These are phyloP conservation scores for Hypoxylon trugodes DNA, from an alignment of 495 filamentous ascomycete species.

Conservation along the genomic window DNA sequence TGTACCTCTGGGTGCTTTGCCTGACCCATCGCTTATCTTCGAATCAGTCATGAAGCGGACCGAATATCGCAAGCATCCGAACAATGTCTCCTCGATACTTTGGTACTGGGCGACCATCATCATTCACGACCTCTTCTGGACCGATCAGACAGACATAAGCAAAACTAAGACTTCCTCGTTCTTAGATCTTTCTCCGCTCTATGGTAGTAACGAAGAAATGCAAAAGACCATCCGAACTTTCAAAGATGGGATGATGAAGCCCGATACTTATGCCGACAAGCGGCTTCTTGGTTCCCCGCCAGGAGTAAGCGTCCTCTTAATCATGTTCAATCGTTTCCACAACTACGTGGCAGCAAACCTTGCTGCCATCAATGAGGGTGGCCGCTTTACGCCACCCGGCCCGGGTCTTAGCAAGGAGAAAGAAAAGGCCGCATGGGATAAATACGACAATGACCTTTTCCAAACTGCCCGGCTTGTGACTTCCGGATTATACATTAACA, in stretches of 20 bases:
- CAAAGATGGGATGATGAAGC: slow-evolving; percentile 83
- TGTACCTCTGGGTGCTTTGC: slow-evolving; percentile 69
- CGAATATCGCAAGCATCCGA: slow-evolving; percentile 60
- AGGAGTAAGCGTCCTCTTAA: slow-evolving; percentile 77
- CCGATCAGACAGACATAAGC: slow-evolving; percentile 51
- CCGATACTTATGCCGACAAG: slow-evolving; percentile 81
- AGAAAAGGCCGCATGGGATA: slow-evolving; percentile 63
- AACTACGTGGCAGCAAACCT: slow-evolving; percentile 77
- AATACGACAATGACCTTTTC: slow-evolving; percentile 84
- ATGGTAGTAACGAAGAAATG: slow-evolving; percentile 81
- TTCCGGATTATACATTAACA: slow-evolving; percentile 82
- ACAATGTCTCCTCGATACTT: slow-evolving; percentile 84
- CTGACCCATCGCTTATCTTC: slow-evolving; percentile 80
- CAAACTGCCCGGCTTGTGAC: slow-evolving; percentile 79
- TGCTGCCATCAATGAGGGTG: slow-evolving; percentile 71
- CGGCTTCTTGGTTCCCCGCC: slow-evolving; percentile 83
- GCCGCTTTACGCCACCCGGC: slow-evolving; percentile 68
- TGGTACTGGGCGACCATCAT: slow-evolving; percentile 93
- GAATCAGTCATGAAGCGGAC: slow-evolving; percentile 68
- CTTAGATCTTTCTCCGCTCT: slow-evolving; percentile 84
- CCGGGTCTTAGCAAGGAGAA: slow-evolving; percentile 55
- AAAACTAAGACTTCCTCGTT: slow-evolving; percentile 83
- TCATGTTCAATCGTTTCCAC: slow-evolving; percentile 78
- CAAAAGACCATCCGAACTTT: slow-evolving; percentile 80
- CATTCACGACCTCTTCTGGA: slow-evolving; percentile 70